Evolutionary conservation across 768 basidiomycete genomes (phyloP).

Genomic region (Lentinula lateritia): DNA sequence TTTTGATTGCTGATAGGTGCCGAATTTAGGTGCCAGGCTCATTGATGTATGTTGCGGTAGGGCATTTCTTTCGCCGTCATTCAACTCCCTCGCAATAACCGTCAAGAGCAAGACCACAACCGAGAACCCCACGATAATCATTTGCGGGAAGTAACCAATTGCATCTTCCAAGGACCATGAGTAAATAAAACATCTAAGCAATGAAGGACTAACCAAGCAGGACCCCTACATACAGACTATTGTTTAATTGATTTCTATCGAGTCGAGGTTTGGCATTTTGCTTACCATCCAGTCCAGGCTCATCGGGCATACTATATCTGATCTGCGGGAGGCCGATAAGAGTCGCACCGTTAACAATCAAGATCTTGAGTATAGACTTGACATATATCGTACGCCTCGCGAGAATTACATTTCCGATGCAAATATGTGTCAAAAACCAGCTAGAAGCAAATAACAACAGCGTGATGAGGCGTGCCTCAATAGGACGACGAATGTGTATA

Average conservation of each 20-base stretch:
- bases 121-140: slow-evolving; percentile 39
- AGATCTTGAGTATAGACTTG: slow-evolving; percentile 28
- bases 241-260: background rate
- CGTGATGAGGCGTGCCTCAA: slow-evolving; percentile 36
- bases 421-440: slow-evolving; percentile 53
- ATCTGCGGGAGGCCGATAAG: slow-evolving; percentile 44
- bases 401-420: slow-evolving; percentile 39
- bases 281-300: slow-evolving; percentile 43
- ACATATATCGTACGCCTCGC: slow-evolving; percentile 28
- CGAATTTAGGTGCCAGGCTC: background rate
- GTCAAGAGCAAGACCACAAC: slow-evolving; percentile 36
- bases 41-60: background rate
- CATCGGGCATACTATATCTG: slow-evolving; percentile 52
- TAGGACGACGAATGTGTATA: slow-evolving; percentile 39
- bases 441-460: slow-evolving; percentile 40
- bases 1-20: background rate
- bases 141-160: slow-evolving; percentile 57
- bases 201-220: slow-evolving; percentile 34
- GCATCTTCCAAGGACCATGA: slow-evolving; percentile 27
- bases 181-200: background rate
- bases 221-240: slow-evolving; percentile 26
- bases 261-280: background rate
- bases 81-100: slow-evolving; percentile 36
- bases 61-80: slow-evolving; percentile 10
- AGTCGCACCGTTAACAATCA: slow-evolving; percentile 34